phyloP scores from a whole-genome alignment of 1,284 basidiomycete genomes.

The Ganoderma multipileum region DNA sequence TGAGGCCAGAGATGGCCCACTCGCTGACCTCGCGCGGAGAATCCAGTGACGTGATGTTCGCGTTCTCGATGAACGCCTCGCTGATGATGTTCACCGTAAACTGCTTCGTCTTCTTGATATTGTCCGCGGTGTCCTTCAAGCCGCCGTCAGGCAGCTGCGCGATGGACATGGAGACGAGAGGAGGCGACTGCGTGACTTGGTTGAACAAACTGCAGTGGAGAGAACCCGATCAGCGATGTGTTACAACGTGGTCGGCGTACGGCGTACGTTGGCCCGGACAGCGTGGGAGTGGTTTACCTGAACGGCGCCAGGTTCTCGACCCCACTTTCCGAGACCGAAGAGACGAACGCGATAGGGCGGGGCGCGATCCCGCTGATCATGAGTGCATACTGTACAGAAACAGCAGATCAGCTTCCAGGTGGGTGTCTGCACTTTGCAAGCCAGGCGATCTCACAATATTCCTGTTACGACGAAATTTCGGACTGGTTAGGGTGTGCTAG shows the following conservation, averaged over 20 bases:
- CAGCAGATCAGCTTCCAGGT: no score
- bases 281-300: slow-evolving; percentile 42
- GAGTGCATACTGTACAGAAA: slow-evolving; percentile 42
- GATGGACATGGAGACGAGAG: slow-evolving; percentile 70
- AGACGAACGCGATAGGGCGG: slow-evolving; percentile 79
- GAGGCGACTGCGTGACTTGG: slow-evolving; percentile 68
- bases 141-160: slow-evolving; percentile 45
- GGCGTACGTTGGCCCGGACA: slow-evolving; percentile 53
- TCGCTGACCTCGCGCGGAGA: slow-evolving; percentile 71
- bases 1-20: slow-evolving; percentile 79
- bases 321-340: slow-evolving; percentile 62
- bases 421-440: not conserved
- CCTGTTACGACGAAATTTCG: slow-evolving; percentile 12
- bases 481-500: not conserved
- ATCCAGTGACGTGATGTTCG: slow-evolving; percentile 73
- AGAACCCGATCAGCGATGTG: not conserved
- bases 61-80: slow-evolving; percentile 76
- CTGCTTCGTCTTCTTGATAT: slow-evolving; percentile 70
- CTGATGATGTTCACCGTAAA: slow-evolving; percentile 83
- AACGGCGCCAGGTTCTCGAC: slow-evolving; percentile 56
- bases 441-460: slow-evolving; percentile 18
- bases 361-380: slow-evolving; percentile 75
- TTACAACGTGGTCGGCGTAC: not conserved
- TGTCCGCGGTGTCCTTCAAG: slow-evolving; percentile 71
- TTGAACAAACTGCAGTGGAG: slow-evolving; percentile 59